Conservation (phyloP, 306 rosid genomes). For the Lablab purpureus region DNA sequence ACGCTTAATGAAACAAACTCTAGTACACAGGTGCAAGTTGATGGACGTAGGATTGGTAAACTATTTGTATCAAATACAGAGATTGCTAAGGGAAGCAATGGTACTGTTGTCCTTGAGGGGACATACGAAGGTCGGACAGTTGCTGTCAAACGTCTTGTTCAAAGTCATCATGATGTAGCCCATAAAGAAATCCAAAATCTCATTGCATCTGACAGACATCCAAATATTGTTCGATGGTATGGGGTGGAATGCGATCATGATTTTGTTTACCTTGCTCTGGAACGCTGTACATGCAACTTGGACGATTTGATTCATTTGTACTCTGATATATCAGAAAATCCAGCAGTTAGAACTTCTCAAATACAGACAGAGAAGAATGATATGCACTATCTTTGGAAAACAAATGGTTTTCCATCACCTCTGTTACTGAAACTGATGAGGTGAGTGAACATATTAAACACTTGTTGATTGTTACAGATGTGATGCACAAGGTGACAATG, state of each 20-base stretch:
- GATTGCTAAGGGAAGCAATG: conserved; percentile 86
- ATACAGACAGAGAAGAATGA: conserved; percentile 46
- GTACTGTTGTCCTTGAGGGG: conserved; percentile 80
- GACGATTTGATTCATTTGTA: conserved; percentile 60
- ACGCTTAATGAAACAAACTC: conserved; percentile 10
- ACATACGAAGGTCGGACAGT: conserved; percentile 72
- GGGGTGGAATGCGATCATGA: conserved; percentile 79
- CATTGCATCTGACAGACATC: conserved; percentile 74
- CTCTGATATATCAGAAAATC: conserved; percentile 43
- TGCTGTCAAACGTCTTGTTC: conserved; percentile 86
- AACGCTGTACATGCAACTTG: conserved; percentile 74
- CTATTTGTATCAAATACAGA: conserved; percentile 59
- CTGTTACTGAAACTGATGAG: conserved; percentile 70
- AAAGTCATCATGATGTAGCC: conserved; percentile 74
- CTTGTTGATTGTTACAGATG: neutral
- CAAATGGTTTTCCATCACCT: conserved; percentile 59
- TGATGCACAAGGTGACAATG: neutral
- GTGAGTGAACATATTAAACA: conserved; percentile 48
- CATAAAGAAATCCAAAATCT: conserved; percentile 79
- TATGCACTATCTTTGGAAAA: conserved; percentile 55
- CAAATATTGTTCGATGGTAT: conserved; percentile 79
- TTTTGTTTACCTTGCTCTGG: conserved; percentile 78
- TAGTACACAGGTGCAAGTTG: conserved; percentile 29
- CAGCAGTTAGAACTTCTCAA: conserved; percentile 24
- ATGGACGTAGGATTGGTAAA: conserved; percentile 73